Evolutionary conservation across 2,329 filamentous ascomycete genomes (phyloP), one percentile per base, ranked within the genome.

Genomic region (Paraphoma chrysanthemicola): DNA sequence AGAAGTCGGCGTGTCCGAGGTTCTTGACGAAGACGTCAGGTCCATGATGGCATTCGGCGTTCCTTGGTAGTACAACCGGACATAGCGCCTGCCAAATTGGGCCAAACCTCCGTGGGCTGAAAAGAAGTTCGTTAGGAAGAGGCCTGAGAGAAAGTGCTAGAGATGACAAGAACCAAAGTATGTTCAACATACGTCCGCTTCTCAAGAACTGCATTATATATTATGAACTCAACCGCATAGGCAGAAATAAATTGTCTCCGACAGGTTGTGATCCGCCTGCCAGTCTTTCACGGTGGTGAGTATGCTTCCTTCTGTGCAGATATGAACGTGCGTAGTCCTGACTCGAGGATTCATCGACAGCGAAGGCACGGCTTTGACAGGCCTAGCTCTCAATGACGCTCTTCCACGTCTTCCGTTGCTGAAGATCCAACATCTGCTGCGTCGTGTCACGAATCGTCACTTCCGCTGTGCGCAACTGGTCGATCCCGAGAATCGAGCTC

Each of bases 371-470:
- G 5, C 3, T 23, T 23, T 59, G 30, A 14, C 33, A 36, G 3
- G 9, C 10, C 33, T 36, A 36, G 33, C 33, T 36, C 33, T 36
- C 33, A 36, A 36, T 36, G 33, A 36, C 33, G 33, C 52, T 54
- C 45, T 54, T 67, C 66, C 69, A 66, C 17, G 66, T 62, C 50
- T 66, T 66, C 33, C 64, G 58, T 33, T 60, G 61, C 39, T 70
- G 67, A 3, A 70, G 53, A 42, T 69, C 68, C 12, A 71, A 23
- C 6, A 73, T 66, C 53, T 73, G 70, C 29, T 51, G 51, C 1
- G 61, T 59, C 18, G 70, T 53, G 30, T 68, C 65, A 1, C 49
- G 54, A 6, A 73, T 46, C 1, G 70, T 71, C 5, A 70, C 63
- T 44, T 73, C 69, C 14, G 64, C 59, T 3, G 41, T 44, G 10